Conservation (phyloP, 306 rosid genomes). For the Gillenia trifoliata region DNA sequence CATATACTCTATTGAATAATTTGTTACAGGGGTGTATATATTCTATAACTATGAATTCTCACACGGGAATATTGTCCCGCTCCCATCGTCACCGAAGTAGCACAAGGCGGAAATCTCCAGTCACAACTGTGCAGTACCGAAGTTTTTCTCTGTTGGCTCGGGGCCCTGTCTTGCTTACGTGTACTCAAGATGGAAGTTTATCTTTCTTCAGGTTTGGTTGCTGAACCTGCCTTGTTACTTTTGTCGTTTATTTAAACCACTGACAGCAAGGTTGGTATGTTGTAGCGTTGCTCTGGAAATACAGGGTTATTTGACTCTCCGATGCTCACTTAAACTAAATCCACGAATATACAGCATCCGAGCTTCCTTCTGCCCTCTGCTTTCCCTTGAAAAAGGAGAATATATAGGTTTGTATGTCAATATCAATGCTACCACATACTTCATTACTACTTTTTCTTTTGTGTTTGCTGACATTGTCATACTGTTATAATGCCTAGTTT, state of each 20-base stretch:
- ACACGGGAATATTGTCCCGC: constrained; percentile 79
- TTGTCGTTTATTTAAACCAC: constrained; percentile 15
- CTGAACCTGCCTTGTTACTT: constrained; percentile 12
- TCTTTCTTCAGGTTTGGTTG: constrained; percentile 83
- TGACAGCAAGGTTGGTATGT: constrained; percentile 21
- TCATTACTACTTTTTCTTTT: not conserved
- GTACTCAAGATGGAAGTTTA: constrained; percentile 84
- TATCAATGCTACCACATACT: not conserved
- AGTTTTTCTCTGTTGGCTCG: constrained; percentile 90
- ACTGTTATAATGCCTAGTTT: constrained; percentile 43
- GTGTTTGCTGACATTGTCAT: constrained; percentile 28
- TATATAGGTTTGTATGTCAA: constrained; percentile 59
- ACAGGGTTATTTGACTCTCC: constrained; percentile 90
- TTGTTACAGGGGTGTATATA: constrained; percentile 73
- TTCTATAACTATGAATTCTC: constrained; percentile 84
- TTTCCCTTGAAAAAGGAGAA: constrained; percentile 96
- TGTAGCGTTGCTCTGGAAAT: constrained; percentile 82
- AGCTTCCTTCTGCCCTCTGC: constrained; percentile 94
- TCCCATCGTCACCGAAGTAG: constrained; percentile 73
- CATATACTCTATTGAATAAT: constrained; percentile 26
- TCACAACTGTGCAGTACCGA: constrained; percentile 80
- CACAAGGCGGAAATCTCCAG: constrained; percentile 68
- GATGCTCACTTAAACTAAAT: constrained; percentile 85
- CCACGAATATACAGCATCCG: constrained; percentile 81
- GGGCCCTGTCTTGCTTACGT: constrained; percentile 86